Base-by-base conservation (phyloP, 148 eudicot genomes). In the Dianthus caryophyllus region DNA sequence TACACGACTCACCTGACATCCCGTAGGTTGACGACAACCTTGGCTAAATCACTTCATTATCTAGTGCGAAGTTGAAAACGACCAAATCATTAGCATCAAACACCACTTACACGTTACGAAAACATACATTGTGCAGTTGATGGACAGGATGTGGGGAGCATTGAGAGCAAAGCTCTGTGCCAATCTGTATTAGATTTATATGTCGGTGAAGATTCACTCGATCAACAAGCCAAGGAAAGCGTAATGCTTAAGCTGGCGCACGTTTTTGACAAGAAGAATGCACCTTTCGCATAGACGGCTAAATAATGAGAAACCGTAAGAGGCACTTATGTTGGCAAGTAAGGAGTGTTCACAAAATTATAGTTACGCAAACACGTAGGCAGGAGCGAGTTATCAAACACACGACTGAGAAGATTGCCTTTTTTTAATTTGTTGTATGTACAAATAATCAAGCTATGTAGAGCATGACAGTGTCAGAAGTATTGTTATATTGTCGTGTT, bases 141-240 rank as follows among this genome's bases (percentile, higher is more conserved):
- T 73, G 98, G 98, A 61, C 75, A 79, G 65, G 95, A 87, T 71
- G 84, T 87, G 44, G 96, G 96, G 66, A 85, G 84, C 79, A 82
- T 89, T 48, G 73, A 87, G 73, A 93, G 98, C 85, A 84, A 89
- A 75, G 83, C 84, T 56, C 79, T 93, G 0, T 87, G 96, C 66
- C 89, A 81, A 13, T 87, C 98, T 11, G 77, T 93, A 26, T 71
- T 93, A 20, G 98, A 87, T 79, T 74, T 93, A 57, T 93, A 93
- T 44, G 81, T 93, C 16, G 98, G 98, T 14, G 84, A 87, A 25
- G 88, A 86, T 13, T 89, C 98, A 18, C 89, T 93, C 57, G 98
- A 93, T 76, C 80, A 47, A 47, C 75, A 82, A 80, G 98, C 96
- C 48, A 93, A 82, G 72, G 88, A 93, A 67, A 81, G 83, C 6